Evolutionary conservation across 2,329 filamentous ascomycete species (phyloP), one percentile per base, ranked within the genome.

Genomic region (Phaeosphaeriaceae sp.): DNA sequence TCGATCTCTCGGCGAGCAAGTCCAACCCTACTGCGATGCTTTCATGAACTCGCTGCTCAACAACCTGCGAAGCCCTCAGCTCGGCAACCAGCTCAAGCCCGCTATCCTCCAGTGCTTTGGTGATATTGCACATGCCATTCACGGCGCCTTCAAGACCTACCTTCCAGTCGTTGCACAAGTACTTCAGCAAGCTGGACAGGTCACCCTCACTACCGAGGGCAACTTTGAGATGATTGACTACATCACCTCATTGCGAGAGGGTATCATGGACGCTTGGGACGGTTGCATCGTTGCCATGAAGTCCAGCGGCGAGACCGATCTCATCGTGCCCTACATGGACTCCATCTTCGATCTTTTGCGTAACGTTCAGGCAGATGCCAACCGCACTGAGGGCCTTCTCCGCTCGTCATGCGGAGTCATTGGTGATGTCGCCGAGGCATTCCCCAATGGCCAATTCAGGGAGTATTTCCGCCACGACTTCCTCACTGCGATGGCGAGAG

Each of bases 181-280:
- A 17, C 85, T 99, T 64, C 93, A 97, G 80, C 94, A 98, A 79
- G 95, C 95, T 56, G 91, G 93, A 19, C 89, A 86, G 47, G 93
- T 99, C 56, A 91, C 89, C 30, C 88, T 92, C 44, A 88, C 88
- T 56, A 85, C 89, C 26, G 93, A 97, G 67, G 89, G 91, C 59
- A 91, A 91, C 52, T 95, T 94, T 70, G 95, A 99, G 80, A 97
- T 98, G 91, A 90, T 94, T 58, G 94, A 98, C 80, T 99, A 99
- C 77, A 90, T 99, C 69, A 88, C 97, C 65, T 97, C 94, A 21
- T 86, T 99, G 50, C 90, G 95, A 54, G 96, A 99, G 77, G 95
- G 94, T 69, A 98, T 99, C 68, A 97, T 98, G 90, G 95, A 99
- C 84, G 95, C 95, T 32, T 99, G 96, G 94, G 93, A 94, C 72